Evolutionary conservation across 1,139 yeast genomes (phyloP).

Genomic region (Saccharomyces hybrid): DNA sequence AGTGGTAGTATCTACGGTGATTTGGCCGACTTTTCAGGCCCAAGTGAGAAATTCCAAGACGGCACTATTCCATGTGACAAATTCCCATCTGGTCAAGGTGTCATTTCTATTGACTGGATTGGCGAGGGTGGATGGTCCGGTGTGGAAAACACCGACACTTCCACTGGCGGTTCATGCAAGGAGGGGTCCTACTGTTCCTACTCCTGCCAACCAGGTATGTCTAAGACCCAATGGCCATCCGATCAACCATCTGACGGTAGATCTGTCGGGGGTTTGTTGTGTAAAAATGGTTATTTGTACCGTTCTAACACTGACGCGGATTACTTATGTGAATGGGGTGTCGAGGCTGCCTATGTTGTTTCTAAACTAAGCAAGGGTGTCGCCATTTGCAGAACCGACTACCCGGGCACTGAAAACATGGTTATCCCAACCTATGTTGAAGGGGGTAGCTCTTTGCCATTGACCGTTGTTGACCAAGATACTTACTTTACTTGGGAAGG

Average conservation of each 20-base stretch:
- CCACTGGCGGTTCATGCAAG: slow-evolving; percentile 58
- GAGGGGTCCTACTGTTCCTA: slow-evolving; percentile 78
- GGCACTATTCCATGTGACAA: slow-evolving; percentile 54
- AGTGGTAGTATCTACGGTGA: slow-evolving; percentile 46
- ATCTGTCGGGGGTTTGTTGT: slow-evolving; percentile 70
- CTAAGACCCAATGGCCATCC: slow-evolving; percentile 81
- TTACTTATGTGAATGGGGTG: slow-evolving; percentile 75
- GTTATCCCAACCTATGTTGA: slow-evolving; percentile 65
- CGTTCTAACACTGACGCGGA: slow-evolving; percentile 51
- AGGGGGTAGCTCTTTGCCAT: slow-evolving; percentile 50
- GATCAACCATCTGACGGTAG: slow-evolving; percentile 65
- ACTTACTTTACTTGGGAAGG: slow-evolving; percentile 61
- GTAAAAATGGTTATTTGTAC: slow-evolving; percentile 64
- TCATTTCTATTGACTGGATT: slow-evolving; percentile 49
- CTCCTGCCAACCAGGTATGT: slow-evolving; percentile 87
- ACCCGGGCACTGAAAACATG: slow-evolving; percentile 87
- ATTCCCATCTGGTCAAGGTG: slow-evolving; percentile 71
- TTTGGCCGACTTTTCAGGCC: slow-evolving; percentile 44
- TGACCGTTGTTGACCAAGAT: slow-evolving; percentile 58
- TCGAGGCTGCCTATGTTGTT: slow-evolving; percentile 50
- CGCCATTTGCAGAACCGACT: slow-evolving; percentile 79
- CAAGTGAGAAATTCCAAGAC: slow-evolving; percentile 49
- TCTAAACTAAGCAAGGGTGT: slow-evolving; percentile 49
- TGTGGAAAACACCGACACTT: slow-evolving; percentile 50
- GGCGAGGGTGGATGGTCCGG: slow-evolving; percentile 72